Base-by-base conservation (phyloP, 2,329 filamentous ascomycete species). In the Tolypocladium endophyticum region DNA sequence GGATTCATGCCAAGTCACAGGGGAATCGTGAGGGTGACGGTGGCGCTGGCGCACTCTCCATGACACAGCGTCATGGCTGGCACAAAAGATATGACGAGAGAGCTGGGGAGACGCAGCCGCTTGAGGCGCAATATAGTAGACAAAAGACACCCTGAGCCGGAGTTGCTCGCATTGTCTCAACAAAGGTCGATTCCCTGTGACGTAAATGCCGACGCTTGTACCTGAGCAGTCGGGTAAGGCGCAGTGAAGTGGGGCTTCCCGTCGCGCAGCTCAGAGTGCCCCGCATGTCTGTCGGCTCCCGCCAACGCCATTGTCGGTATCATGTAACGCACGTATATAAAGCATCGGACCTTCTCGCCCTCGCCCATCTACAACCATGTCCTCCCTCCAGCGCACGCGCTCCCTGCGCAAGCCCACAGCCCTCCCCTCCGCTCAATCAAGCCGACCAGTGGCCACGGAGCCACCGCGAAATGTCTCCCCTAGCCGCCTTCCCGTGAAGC, bases 401-500 rank as follows among this genome's bases (percentile, higher is more conserved):
- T 81, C 81, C 3, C 64, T 83, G 59, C 79, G 80, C 41, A 78
- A 55, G 61, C 63, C 25, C 58, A 62, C 50, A 61, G 59, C 54
- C 30, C 63, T 45, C 30, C 58, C 53, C 53, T 57, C 60, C 8
- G 20, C n/a, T 9, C 53, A 45, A 36, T 61, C 36, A 38, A 64
- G 20, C 6, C 36, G 65, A 9, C 55, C 56, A 56, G 36, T 55
- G 64, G 33, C 57, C 65, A 59, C 55, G 7, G 20, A 52, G 62
- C 58, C 62, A 69, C 70, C 67, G 33, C 72, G 76, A 60, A 76
- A 69, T 64, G 67, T 64, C 23, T 82, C 80, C 12, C 79, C 81
- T 2, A 83, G 77, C 66, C 76, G 80, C 45, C 71, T 83, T 38
- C 80, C 80, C 45, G 68, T 78, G 64, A 81, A 79, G 66, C 78